Conservation (phyloP, 1,139 yeast genomes). For the Diutina mesorugosa region DNA sequence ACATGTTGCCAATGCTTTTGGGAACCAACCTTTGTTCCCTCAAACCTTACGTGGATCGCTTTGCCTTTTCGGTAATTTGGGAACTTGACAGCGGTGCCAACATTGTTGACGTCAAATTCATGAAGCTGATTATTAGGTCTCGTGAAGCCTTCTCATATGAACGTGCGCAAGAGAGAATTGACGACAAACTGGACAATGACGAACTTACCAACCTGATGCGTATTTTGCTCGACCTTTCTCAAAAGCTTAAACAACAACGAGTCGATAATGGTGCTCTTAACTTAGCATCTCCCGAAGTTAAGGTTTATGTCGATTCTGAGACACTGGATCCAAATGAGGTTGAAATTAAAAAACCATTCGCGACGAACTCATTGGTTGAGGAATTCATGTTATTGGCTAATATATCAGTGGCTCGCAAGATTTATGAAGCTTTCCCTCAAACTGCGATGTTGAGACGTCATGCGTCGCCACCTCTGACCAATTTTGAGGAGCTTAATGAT, state of each 20-base stretch:
- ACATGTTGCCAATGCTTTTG: constrained; percentile 91
- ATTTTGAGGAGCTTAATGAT: constrained; percentile 80
- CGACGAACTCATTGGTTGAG: constrained; percentile 91
- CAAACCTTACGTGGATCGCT: constrained; percentile 90
- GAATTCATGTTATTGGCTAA: constrained; percentile 98
- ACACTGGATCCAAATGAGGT: constrained; percentile 96
- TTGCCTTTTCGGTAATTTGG: constrained; percentile 94
- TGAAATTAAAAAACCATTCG: constrained; percentile 76
- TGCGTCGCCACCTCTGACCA: constrained; percentile 90
- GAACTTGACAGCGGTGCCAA: constrained; percentile 81
- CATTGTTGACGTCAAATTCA: constrained; percentile 68
- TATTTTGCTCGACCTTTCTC: constrained; percentile 61
- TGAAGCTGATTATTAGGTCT: constrained; percentile 83
- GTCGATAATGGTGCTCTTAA: constrained; percentile 93
- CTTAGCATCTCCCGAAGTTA: constrained; percentile 95
- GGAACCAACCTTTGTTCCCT: constrained; percentile 96
- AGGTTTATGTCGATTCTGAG: constrained; percentile 93
- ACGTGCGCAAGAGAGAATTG: constrained; percentile 84
- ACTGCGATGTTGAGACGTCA: constrained; percentile 98
- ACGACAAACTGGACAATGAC: constrained; percentile 64
- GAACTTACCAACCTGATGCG: constrained; percentile 88
- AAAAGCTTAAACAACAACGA: constrained; percentile 73
- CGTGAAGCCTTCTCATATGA: constrained; percentile 94
- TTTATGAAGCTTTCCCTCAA: constrained; percentile 88
- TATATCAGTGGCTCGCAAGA: constrained; percentile 87